A percentile compares a stretch with the other conserved stretches of the same genome.
Evolutionary conservation across 805 yeast species (phyloP).

Genomic region (Isabelozyma pseudorhagii): DNA sequence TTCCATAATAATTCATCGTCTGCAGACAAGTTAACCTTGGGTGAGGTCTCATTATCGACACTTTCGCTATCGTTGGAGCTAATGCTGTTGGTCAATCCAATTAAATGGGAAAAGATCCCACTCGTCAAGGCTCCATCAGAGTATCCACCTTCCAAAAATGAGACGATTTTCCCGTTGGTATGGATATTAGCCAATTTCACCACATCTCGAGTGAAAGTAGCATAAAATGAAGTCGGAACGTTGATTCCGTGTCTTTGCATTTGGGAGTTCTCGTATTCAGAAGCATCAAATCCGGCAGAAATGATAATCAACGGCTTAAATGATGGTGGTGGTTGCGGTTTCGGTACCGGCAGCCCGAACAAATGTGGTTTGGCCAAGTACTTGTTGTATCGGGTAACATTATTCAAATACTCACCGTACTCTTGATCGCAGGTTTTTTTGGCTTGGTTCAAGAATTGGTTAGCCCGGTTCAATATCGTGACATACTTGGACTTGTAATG

Average conservation of each 20-base stretch:
- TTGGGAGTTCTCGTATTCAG: slow-evolving; percentile 74
- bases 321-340: slow-evolving; percentile 34
- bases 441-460: slow-evolving; percentile 54
- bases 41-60: background rate
- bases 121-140: slow-evolving; percentile 78
- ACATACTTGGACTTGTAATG: slow-evolving; percentile 62
- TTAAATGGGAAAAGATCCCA: slow-evolving; percentile 75
- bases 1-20: slow-evolving; percentile 48
- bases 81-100: slow-evolving; percentile 55
- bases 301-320: slow-evolving; percentile 57
- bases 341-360: slow-evolving; percentile 19
- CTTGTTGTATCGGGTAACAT: slow-evolving; percentile 27
- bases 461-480: slow-evolving; percentile 61
- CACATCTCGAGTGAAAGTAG: slow-evolving; percentile 69
- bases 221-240: slow-evolving; percentile 78
- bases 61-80: background rate
- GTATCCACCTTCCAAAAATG: slow-evolving; percentile 82
- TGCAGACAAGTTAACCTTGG: background rate
- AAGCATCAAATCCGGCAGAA: slow-evolving; percentile 87
- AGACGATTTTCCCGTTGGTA: slow-evolving; percentile 58
- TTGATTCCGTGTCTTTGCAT: slow-evolving; percentile 84
- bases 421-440: slow-evolving; percentile 42
- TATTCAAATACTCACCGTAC: slow-evolving; percentile 21
- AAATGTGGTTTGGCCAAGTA: slow-evolving; percentile 28
- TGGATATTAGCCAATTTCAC: slow-evolving; percentile 64